These are phyloP conservation scores for Acer saccharum DNA, from an alignment of 345 rosid genomes.

Conservation along the genomic window DNA sequence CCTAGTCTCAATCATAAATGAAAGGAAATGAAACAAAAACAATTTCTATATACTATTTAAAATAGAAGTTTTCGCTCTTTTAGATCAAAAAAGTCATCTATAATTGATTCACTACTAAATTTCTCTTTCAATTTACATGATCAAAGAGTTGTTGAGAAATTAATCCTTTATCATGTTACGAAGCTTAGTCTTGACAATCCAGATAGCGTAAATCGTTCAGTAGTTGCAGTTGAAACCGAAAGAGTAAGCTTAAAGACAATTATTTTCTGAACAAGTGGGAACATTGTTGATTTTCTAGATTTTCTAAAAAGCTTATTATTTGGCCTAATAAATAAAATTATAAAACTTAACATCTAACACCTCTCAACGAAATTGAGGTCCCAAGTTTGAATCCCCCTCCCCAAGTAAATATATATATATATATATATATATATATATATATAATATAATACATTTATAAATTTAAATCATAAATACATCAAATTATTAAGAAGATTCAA, in stretches of 20 bases:
- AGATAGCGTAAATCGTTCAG: not conserved
- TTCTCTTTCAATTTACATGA: not conserved
- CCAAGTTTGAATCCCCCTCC: no score
- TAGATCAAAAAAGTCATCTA: not conserved
- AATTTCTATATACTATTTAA: not conserved
- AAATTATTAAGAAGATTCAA: no score
- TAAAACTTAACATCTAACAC: no score
- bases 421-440: no score
- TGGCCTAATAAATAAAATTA: no score
- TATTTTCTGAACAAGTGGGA: not conserved
- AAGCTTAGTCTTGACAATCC: not conserved
- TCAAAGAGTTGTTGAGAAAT: not conserved
- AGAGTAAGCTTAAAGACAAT: not conserved
- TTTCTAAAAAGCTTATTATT: no score
- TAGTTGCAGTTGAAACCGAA: not conserved
- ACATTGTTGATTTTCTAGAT: not conserved
- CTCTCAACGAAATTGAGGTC: no score
- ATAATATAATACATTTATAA: no score
- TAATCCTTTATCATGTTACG: not conserved
- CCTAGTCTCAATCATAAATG: no score
- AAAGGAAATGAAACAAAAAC: no score
- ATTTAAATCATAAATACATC: no score
- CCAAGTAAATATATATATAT: no score
- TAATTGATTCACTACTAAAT: not conserved
- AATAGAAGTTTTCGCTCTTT: not conserved